These are phyloP conservation scores for Colletotrichum sp. DNA, from an alignment of 2,329 filamentous ascomycete species.

Conservation along the genomic window DNA sequence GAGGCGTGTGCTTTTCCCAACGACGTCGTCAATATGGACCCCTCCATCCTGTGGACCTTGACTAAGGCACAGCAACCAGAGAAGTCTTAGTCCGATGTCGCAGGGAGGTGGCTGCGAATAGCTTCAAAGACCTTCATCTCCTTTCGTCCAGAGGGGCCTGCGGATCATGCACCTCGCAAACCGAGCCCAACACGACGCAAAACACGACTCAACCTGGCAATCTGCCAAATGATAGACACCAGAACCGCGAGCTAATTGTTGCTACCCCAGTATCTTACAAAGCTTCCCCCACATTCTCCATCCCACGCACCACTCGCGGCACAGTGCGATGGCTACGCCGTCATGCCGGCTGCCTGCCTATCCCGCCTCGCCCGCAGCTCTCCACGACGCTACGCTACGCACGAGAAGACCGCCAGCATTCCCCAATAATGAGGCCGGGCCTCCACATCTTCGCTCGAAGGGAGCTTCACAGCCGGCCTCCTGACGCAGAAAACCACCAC, in stretches of 20 bases:
- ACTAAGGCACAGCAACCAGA: background rate
- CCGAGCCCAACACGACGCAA: background rate
- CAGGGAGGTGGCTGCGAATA: slow-evolving; percentile 19
- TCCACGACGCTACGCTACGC: background rate
- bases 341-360: background rate
- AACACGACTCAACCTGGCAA: background rate
- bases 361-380: background rate
- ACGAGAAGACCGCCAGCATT: background rate
- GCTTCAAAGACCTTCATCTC: slow-evolving; percentile 10
- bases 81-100: background rate
- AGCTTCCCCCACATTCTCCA: background rate
- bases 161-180: slow-evolving; percentile 19
- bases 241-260: background rate
- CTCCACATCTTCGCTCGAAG: slow-evolving; percentile 21
- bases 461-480: slow-evolving; percentile 6
- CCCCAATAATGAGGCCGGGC: background rate
- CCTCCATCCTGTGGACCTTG: background rate
- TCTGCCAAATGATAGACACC: background rate
- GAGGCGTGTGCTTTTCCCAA: background rate
- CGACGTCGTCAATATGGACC: background rate
- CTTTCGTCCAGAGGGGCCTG: slow-evolving; percentile 20
- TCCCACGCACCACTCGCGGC: background rate
- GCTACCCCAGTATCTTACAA: background rate
- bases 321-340: background rate
- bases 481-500: slow-evolving; percentile 1